These are phyloP conservation scores for Pythium chondricola DNA, from an alignment of 352 stramenopile genomes.

Conservation along the genomic window DNA sequence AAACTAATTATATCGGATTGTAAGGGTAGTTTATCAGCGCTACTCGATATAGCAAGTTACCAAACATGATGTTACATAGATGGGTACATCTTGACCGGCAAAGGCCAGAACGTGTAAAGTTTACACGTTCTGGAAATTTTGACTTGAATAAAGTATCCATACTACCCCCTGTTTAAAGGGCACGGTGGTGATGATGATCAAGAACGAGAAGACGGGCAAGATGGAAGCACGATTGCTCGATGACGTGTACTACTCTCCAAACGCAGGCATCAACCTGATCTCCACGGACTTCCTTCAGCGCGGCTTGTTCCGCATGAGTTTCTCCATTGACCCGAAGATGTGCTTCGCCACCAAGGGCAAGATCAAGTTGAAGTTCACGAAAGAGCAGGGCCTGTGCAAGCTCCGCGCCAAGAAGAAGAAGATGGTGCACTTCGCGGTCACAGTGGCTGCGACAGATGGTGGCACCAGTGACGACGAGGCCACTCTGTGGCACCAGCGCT, in stretches of 20 bases:
- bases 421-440: neutral
- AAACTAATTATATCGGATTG: too few relatives aligned
- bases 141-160: too few relatives aligned
- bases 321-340: neutral
- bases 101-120: too few relatives aligned
- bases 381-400: neutral
- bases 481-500: conserved; percentile 4
- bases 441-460: neutral
- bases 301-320: neutral
- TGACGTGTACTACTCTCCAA: conserved; percentile 2
- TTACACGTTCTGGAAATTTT: too few relatives aligned
- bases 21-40: too few relatives aligned
- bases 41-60: too few relatives aligned
- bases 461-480: neutral
- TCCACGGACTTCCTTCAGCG: conserved; percentile 1
- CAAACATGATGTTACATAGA: too few relatives aligned
- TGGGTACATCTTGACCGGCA: too few relatives aligned
- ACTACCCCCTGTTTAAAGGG: too few relatives aligned
- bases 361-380: neutral
- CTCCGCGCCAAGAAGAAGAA: conserved; percentile 1
- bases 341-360: neutral
- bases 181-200: neutral
- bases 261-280: neutral
- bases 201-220: neutral
- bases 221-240: neutral